Evolutionary conservation across 768 basidiomycete species (phyloP).

Genomic region (Lactarius sanguifluus): DNA sequence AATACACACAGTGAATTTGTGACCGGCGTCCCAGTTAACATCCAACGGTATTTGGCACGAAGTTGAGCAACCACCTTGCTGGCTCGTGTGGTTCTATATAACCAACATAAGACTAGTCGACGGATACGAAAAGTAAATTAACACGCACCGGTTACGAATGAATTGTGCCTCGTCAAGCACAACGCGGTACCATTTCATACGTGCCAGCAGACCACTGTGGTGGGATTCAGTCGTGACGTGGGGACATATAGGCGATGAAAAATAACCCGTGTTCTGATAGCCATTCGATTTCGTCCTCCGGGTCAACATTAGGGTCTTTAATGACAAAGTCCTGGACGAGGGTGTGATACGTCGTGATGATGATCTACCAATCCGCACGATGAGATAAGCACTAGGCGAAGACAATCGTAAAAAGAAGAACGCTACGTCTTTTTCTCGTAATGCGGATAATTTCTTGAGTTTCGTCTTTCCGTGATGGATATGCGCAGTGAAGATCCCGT

Average conservation of each 20-base stretch:
- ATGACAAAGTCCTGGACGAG: conserved; percentile 58
- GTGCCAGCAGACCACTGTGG: conserved; percentile 55
- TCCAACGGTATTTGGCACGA: conserved; percentile 69
- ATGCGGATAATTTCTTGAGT: conserved; percentile 50
- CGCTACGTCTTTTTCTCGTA: conserved; percentile 55
- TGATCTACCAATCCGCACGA: conserved; percentile 43
- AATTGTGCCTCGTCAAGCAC: conserved; percentile 81
- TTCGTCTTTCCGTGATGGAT: conserved; percentile 75
- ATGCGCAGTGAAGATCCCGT: conserved; percentile 58
- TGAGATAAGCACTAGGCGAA: background rate
- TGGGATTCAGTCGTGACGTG: background rate
- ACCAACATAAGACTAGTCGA: background rate
- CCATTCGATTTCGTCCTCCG: conserved; percentile 50
- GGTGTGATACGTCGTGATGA: conserved; percentile 79
- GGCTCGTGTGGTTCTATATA: conserved; percentile 49
- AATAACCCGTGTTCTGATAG: conserved; percentile 50
- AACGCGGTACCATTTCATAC: conserved; percentile 63
- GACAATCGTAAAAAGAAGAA: background rate
- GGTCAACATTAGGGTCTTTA: conserved; percentile 46
- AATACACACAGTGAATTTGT: conserved; percentile 61
- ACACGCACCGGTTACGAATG: conserved; percentile 58
- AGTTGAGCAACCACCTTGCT: conserved; percentile 62
- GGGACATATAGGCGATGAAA: background rate
- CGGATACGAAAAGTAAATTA: background rate
- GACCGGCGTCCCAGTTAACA: conserved; percentile 74